Percentiles rank a stretch among this genome's conserved stretches.
Conservation (phyloP, 345 rosid species). For the Lumnitzera littorea region DNA sequence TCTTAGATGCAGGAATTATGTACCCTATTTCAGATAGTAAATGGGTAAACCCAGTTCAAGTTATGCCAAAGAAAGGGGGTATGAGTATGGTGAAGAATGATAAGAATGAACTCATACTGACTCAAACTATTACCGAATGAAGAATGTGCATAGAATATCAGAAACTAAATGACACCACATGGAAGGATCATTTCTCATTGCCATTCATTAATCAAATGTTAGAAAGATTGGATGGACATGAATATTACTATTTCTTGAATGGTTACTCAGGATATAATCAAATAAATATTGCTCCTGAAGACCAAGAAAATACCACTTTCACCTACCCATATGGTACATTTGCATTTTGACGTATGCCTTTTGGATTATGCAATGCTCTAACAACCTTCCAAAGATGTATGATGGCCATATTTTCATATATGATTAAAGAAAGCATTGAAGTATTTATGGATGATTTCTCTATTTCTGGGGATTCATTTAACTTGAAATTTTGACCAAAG, state of each 20-base stretch:
- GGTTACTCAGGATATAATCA: background rate
- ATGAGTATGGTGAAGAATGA: background rate
- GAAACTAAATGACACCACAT: background rate
- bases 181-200: background rate
- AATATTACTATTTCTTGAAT: background rate
- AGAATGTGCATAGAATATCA: background rate
- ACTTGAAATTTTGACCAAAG: too few species aligned
- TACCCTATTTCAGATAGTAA: background rate
- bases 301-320: background rate
- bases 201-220: background rate
- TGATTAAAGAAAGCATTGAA: background rate
- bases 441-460: too few species aligned
- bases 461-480: too few species aligned
- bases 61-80: too few species aligned
- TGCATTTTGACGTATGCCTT: background rate
- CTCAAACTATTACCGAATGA: background rate
- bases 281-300: background rate
- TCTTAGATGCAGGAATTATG: background rate
- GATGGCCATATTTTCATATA: background rate
- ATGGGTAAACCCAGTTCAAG: background rate
- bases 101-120: background rate
- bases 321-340: background rate
- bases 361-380: background rate
- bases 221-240: background rate
- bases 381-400: background rate